Conservation (phyloP, 768 basidiomycete genomes). For the Xerocomus brunneocitrinus region DNA sequence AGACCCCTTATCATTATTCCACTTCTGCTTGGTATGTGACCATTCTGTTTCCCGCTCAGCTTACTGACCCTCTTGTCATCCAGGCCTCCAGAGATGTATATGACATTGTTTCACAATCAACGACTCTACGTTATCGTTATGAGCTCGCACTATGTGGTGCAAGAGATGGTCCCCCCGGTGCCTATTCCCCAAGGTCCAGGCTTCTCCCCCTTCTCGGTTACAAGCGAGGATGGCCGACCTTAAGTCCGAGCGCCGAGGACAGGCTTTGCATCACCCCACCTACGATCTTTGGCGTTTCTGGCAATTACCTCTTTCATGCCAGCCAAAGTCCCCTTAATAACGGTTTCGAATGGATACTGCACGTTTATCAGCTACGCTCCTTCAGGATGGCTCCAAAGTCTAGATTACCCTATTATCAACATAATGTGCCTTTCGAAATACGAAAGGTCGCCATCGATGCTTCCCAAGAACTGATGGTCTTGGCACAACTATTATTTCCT, state of each 20-base stretch:
- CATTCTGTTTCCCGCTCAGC: neutral
- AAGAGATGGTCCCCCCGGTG: conserved; percentile 24
- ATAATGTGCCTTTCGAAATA: conserved; percentile 32
- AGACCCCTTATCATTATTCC: conserved; percentile 30
- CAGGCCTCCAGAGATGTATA: conserved; percentile 26
- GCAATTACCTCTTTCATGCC: conserved; percentile 31
- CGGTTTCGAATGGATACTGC: conserved; percentile 30
- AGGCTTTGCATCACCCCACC: conserved; percentile 28
- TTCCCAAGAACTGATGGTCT: conserved; percentile 28
- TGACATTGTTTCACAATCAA: conserved; percentile 20
- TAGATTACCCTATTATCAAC: conserved; percentile 28
- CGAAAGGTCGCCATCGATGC: conserved; percentile 31
- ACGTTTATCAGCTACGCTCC: conserved; percentile 32
- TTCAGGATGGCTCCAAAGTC: conserved; percentile 25
- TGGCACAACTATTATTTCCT: conserved; percentile 29
- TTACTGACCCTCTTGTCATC: neutral
- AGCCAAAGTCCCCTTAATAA: conserved; percentile 31
- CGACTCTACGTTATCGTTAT: conserved; percentile 29
- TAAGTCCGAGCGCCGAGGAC: conserved; percentile 30
- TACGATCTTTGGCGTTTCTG: conserved; percentile 31
- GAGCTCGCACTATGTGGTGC: conserved; percentile 31
- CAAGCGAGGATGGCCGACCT: conserved; percentile 32
- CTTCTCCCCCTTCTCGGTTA: conserved; percentile 29
- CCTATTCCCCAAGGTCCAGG: conserved; percentile 14
- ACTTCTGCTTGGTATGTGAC: conserved; percentile 26